Conservation (phyloP, 352 stramenopile species). For the Phytopythium vexans region DNA sequence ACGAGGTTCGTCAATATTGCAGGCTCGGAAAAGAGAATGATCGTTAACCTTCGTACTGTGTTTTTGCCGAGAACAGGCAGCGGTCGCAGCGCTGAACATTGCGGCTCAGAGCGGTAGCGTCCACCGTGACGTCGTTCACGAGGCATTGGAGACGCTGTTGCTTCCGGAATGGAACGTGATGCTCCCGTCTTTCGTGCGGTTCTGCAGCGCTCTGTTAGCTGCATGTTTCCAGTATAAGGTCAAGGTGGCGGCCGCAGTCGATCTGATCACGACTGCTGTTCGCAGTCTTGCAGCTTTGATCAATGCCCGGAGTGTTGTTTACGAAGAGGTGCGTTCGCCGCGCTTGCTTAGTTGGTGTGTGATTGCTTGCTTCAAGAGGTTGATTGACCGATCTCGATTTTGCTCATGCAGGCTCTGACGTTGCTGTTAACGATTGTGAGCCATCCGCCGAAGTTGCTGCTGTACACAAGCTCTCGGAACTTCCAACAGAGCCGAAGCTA, state of each 20-base stretch:
- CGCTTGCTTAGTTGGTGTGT: no score
- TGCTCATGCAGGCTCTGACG: conserved; percentile 43
- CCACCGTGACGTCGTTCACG: conserved; percentile 24
- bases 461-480: conserved; percentile 31
- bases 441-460: conserved; percentile 55
- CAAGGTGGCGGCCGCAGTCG: conserved; percentile 23
- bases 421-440: conserved; percentile 68
- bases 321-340: conserved; percentile 50
- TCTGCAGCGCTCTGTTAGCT: conserved; percentile 53
- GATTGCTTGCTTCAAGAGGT: no score
- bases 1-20: conserved; percentile 30
- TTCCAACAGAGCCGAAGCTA: conserved; percentile 28
- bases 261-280: conserved; percentile 36
- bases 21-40: background rate
- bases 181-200: conserved; percentile 43
- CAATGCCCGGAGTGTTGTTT: conserved; percentile 28
- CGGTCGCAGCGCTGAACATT: conserved; percentile 38
- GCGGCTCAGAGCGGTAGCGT: conserved; percentile 35
- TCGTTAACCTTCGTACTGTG: background rate
- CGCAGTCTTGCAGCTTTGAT: conserved; percentile 35
- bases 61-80: conserved; percentile 15
- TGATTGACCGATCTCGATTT: background rate
- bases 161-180: conserved; percentile 40
- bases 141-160: conserved; percentile 25
- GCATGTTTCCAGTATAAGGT: conserved; percentile 39